These are phyloP conservation scores for Leishmania braziliensis DNA, from an alignment of 208 protist species.

Conservation along the genomic window DNA sequence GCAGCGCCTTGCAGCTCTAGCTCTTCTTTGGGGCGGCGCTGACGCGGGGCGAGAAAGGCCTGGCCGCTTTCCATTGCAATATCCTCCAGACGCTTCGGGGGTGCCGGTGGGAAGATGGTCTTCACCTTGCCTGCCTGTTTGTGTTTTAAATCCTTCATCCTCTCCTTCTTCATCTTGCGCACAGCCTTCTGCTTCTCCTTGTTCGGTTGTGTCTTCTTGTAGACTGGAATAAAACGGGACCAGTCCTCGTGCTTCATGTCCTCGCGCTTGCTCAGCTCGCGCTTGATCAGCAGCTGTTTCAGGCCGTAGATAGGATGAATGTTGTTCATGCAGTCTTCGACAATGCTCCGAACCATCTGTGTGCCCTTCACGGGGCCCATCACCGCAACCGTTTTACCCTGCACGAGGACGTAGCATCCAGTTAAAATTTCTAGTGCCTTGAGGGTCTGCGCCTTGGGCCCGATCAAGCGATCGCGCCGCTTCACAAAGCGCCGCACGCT, in stretches of 20 bases:
- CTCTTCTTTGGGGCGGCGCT: too few species aligned
- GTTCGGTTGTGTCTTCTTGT: constrained; percentile 90
- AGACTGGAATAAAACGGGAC: constrained; percentile 98
- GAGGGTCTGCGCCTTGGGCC: constrained; percentile 97
- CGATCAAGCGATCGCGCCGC: constrained; percentile 98
- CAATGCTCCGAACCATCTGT: constrained; percentile 96
- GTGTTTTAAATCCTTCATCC: constrained; percentile 51
- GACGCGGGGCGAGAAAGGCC: constrained; percentile 73
- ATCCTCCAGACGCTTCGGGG: constrained; percentile 89
- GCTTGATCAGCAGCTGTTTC: constrained; percentile 99
- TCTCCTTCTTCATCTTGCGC: constrained; percentile 89
- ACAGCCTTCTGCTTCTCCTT: constrained; percentile 91
- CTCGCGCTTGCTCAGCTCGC: constrained; percentile 97
- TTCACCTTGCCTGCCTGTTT: constrained; percentile 80
- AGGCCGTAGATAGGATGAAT: constrained; percentile 99
- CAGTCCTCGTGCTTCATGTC: constrained; percentile 97
- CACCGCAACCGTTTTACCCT: constrained; percentile 97
- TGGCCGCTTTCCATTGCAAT: constrained; percentile 92
- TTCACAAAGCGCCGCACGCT: constrained; percentile 99
- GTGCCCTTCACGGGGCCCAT: constrained; percentile 97
- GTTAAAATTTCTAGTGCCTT: constrained; percentile 99
- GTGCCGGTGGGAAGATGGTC: constrained; percentile 88
- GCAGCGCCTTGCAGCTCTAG: constrained; percentile 38
- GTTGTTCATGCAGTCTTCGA: constrained; percentile 99
- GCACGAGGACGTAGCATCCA: constrained; percentile 99